A percentile compares a stretch with the other conserved stretches of the same genome.
These are phyloP conservation scores for Naegleria lovaniensis DNA, from an alignment of 208 protist genomes.

Conservation along the genomic window DNA sequence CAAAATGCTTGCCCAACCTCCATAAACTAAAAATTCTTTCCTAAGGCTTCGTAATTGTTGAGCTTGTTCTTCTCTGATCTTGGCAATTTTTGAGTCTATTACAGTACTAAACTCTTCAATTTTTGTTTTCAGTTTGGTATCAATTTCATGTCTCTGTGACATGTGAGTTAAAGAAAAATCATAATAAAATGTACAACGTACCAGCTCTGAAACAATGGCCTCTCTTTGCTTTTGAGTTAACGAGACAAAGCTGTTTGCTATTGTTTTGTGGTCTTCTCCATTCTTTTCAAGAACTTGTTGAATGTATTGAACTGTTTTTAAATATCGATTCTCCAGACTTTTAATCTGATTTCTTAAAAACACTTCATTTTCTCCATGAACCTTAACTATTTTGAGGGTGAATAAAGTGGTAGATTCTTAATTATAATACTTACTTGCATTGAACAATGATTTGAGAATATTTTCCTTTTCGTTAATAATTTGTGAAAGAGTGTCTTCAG, in stretches of 20 bases:
- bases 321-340: neutral
- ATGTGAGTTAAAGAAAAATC: neutral
- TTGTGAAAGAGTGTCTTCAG: neutral
- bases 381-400: neutral
- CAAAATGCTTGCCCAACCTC: neutral
- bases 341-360: neutral
- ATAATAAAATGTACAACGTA: neutral
- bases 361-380: neutral
- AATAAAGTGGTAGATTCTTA: neutral
- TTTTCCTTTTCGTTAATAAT: neutral
- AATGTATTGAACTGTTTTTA: neutral
- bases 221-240: neutral
- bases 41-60: neutral
- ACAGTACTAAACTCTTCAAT: neutral
- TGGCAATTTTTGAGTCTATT: neutral
- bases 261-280: neutral
- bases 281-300: slow-evolving; percentile 1
- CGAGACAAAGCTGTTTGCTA: neutral
- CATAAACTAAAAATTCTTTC: neutral
- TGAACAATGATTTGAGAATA: neutral
- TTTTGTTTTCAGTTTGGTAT: neutral
- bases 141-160: neutral
- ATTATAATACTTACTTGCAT: neutral
- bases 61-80: neutral
- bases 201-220: neutral